These are phyloP conservation scores for Capsella bursapastoris DNA, from an alignment of 345 rosid genomes.

Conservation along the genomic window DNA sequence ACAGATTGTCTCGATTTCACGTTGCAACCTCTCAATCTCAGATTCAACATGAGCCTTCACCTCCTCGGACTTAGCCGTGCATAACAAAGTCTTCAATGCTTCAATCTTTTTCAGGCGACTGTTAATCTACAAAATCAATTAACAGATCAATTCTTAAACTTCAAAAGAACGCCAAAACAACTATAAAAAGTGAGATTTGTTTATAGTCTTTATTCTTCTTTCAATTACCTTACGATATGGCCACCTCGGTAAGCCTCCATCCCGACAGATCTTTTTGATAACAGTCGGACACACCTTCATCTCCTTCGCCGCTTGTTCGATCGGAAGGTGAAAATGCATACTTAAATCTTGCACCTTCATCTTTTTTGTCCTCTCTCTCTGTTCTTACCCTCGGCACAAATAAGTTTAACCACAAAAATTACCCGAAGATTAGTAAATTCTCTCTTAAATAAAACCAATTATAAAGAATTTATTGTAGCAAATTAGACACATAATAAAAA, in stretches of 20 bases:
- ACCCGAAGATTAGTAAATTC: not conserved
- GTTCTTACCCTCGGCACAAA: conserved; percentile 24
- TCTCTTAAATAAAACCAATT: not conserved
- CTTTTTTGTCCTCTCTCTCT: conserved; percentile 27
- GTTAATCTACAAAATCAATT: conserved; percentile 6
- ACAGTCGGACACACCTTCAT: conserved; percentile 29
- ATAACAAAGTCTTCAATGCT: not conserved
- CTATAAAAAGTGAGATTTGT: not conserved
- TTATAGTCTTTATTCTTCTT: not conserved
- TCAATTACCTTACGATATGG: conserved; percentile 22
- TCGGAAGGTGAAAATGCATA: conserved; percentile 22
- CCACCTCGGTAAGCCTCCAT: conserved; percentile 21
- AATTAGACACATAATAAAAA: not conserved
- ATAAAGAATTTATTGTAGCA: not conserved
- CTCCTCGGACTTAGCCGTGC: not conserved
- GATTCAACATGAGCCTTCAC: not conserved
- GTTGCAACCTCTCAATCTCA: not conserved
- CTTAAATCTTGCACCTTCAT: conserved; percentile 11
- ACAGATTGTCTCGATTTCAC: not conserved
- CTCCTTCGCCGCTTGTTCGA: conserved; percentile 15
- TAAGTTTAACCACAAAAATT: not conserved
- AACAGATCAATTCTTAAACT: not conserved
- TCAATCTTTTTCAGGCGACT: not conserved
- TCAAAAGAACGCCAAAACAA: not conserved
- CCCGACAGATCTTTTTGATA: conserved; percentile 19